A percentile compares a stretch with the other conserved stretches of the same genome.
phyloP scores from a whole-genome alignment of 257 asterid species.

The Primulina eburnea region DNA sequence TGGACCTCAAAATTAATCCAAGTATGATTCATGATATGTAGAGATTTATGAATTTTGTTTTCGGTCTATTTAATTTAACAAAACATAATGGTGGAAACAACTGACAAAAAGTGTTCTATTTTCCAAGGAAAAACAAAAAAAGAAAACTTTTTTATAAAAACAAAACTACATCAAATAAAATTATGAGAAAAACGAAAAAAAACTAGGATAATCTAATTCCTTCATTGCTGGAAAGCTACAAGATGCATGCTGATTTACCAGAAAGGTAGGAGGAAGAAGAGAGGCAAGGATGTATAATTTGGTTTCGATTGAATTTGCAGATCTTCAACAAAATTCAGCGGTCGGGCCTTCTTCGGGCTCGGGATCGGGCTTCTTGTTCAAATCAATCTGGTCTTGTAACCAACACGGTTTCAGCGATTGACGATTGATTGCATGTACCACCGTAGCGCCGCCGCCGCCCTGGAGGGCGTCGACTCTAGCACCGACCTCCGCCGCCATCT shows the following conservation, averaged over 20 bases:
- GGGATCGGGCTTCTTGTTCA: slow-evolving; percentile 46
- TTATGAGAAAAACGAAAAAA: too few species aligned
- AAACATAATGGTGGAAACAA: not conserved
- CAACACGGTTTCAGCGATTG: slow-evolving; percentile 42
- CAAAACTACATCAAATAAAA: not conserved
- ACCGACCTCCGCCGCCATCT: slow-evolving; percentile 52
- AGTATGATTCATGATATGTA: too few species aligned
- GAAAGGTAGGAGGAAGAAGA: not conserved
- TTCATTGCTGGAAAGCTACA: not conserved
- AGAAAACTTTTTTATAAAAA: too few species aligned
- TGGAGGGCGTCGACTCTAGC: slow-evolving; percentile 52
- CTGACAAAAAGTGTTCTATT: not conserved
- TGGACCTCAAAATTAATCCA: not conserved
- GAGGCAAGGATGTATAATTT: not conserved
- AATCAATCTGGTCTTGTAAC: slow-evolving; percentile 57
- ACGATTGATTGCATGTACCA: slow-evolving; percentile 14
- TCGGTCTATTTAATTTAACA: too few species aligned
- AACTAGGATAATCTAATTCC: not conserved
- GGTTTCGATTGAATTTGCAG: not conserved
- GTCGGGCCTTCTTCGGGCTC: slow-evolving; percentile 29
- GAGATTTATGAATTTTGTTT: too few species aligned
- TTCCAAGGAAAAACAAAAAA: too few species aligned
- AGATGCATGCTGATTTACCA: not conserved
- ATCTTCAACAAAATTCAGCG: slow-evolving; percentile 26
- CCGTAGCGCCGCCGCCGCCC: not conserved